Evolutionary conservation across 148 eudicot genomes (phyloP), one percentile per base, ranked within the genome.

Genomic region (Rhododendron mucronatum): DNA sequence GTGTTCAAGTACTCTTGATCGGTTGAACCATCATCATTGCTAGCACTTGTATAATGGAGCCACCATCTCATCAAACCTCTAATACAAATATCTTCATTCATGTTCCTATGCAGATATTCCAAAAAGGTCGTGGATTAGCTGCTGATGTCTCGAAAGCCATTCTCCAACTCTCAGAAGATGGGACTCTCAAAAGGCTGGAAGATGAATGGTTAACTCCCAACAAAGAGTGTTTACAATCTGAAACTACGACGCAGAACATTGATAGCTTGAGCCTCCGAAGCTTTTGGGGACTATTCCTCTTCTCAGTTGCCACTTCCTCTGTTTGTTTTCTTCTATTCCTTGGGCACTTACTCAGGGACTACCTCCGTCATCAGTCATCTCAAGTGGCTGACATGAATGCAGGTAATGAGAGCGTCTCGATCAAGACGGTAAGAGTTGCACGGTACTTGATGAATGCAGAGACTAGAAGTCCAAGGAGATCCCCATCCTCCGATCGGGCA

Each of bases 101-200:
- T 41, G 45, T 41, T 5, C 45, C 1, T 5, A 41, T 41, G 45
- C 45, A 41, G 45, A 41, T 41, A 41, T 41, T 5, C 7, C 45
- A 41, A 41, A 41, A 41, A 41, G 45, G 1, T 41, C 0, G 45
- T 41, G 45, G 7, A 41, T 5, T 5, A 41, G 45, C 39, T 37
- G 39, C 30, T n/a, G 88, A 91, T 85, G 83, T 91, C 37, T 89
- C 92, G 0, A 16, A 73, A 74, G 90, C 87, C 65, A 89, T 91
- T 21, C 76, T 89, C 30, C 51, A 7, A 14, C 75, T 91, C 48
- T 78, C 86, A 12, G 87, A 89, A 39, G 45, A 82, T 12, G 89
- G 85, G 37, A 45, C 37, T 16, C 85, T 86, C 0, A 59, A 33
- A 76, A 61, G 26, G 11, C 47, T 86, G 47, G 88, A 86, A 82